Conservation (phyloP, 192 early-diverging fungal genomes). For the Mortierella hygrophila region DNA sequence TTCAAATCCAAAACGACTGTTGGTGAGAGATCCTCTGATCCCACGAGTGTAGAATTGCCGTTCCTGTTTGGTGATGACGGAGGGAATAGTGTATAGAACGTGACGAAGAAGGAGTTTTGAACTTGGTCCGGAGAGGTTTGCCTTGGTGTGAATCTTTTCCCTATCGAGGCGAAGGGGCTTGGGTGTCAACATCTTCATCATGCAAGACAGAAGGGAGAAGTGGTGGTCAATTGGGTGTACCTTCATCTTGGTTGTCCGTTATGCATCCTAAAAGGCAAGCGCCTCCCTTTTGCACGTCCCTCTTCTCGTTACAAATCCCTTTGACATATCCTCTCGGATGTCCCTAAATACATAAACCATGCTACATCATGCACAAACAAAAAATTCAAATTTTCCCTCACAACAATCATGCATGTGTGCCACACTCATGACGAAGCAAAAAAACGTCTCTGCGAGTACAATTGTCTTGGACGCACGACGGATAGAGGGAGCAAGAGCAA, state of each 20-base stretch:
- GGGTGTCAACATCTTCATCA: no score
- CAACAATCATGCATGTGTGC: not conserved
- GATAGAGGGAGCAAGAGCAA: not conserved
- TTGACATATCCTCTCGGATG: not conserved
- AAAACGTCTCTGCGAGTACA: not conserved
- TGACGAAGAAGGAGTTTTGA: not conserved
- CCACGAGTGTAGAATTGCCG: no score
- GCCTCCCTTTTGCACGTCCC: not conserved
- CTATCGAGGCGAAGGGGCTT: no score
- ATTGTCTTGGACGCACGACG: constrained; percentile 2
- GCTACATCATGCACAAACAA: not conserved
- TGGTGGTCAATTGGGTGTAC: no score
- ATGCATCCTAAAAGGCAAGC: no score
- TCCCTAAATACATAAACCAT: not conserved
- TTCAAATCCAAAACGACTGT: not conserved
- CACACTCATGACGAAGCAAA: not conserved
- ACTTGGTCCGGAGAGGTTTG: not conserved
- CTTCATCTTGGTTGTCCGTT: no score
- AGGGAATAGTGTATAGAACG: not conserved
- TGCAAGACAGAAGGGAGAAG: no score
- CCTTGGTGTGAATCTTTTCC: no score
- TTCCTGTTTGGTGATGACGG: not conserved
- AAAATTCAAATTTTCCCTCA: not conserved
- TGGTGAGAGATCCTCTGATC: not conserved
- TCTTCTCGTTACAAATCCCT: not conserved